Evolutionary conservation across 371 early-diverging fungal species (phyloP).

Genomic region (Mycotypha africana): DNA sequence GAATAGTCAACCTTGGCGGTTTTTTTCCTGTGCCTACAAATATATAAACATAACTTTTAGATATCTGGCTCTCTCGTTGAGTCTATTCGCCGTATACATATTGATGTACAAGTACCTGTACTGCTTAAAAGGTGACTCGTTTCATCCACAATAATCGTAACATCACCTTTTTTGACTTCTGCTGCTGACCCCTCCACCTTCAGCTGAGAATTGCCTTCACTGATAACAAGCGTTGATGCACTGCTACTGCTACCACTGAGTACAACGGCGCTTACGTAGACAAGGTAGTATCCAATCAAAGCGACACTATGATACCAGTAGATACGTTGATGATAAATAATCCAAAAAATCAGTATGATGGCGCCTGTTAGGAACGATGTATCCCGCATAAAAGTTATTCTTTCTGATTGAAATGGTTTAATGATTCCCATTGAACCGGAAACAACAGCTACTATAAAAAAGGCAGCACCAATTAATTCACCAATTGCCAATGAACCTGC

Average conservation of each 20-base stretch:
- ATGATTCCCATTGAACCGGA: slow-evolving; percentile 71
- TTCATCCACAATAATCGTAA: too few relatives aligned
- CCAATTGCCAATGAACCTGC: slow-evolving; percentile 77
- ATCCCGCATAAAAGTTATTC: slow-evolving; percentile 66
- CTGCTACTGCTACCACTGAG: too few relatives aligned
- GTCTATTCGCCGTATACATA: too few relatives aligned
- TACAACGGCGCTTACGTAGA: slow-evolving; percentile 52
- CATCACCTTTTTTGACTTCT: too few relatives aligned
- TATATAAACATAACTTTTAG: too few relatives aligned
- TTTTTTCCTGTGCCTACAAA: too few relatives aligned
- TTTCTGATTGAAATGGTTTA: slow-evolving; percentile 59
- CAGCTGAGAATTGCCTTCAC: too few relatives aligned
- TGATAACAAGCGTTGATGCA: too few relatives aligned
- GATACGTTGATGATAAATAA: slow-evolving; percentile 58
- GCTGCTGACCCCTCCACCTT: too few relatives aligned
- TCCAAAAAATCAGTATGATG: slow-evolving; percentile 50
- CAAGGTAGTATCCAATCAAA: slow-evolving; percentile 49
- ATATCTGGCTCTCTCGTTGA: too few relatives aligned
- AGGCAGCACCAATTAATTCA: slow-evolving; percentile 76
- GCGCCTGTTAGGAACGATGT: slow-evolving; percentile 65
- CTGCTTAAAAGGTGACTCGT: too few relatives aligned
- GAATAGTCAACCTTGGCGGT: slow-evolving; percentile 25
- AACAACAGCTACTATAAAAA: slow-evolving; percentile 71
- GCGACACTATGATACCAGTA: slow-evolving; percentile 54
- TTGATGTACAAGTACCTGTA: too few relatives aligned